Evolutionary conservation across 257 asterid genomes (phyloP).

Genomic region (Rhazya stricta): DNA sequence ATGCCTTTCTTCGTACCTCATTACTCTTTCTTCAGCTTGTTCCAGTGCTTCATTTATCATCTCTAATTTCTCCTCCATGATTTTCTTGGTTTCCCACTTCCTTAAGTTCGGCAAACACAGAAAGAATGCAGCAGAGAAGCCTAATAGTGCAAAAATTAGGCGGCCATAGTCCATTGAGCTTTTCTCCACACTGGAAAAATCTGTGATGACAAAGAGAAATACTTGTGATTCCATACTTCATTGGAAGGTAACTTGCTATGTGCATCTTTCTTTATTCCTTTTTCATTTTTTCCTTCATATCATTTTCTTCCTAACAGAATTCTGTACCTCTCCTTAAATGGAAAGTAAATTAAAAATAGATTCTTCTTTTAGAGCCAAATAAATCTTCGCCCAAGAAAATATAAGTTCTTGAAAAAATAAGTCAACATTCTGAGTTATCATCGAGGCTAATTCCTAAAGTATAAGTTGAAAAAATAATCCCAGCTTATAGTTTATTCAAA

Average conservation of each 20-base stretch:
- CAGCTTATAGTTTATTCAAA: not conserved
- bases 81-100: constrained; percentile 19
- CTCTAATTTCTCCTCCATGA: constrained; percentile 22
- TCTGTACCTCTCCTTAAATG: not conserved
- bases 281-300: not conserved
- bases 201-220: not conserved
- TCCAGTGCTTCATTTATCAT: constrained; percentile 28
- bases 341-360: not conserved
- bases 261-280: constrained; percentile 7
- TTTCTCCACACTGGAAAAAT: not conserved
- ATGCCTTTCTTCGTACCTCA: constrained; percentile 40
- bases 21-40: constrained; percentile 29
- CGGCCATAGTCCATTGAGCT: constrained; percentile 21
- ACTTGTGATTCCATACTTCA: constrained; percentile 21
- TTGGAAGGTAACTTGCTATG: constrained; percentile 14
- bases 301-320: not conserved
- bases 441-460: not conserved
- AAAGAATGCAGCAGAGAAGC: constrained; percentile 34
- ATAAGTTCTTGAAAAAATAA: not conserved
- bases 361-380: not conserved
- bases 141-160: constrained; percentile 18
- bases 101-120: constrained; percentile 20
- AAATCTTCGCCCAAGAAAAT: not conserved
- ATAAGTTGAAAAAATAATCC: not conserved
- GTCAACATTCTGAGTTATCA: not conserved